Conservation (phyloP, 805 yeast species). For the Teunomyces barrocoloradensis region DNA sequence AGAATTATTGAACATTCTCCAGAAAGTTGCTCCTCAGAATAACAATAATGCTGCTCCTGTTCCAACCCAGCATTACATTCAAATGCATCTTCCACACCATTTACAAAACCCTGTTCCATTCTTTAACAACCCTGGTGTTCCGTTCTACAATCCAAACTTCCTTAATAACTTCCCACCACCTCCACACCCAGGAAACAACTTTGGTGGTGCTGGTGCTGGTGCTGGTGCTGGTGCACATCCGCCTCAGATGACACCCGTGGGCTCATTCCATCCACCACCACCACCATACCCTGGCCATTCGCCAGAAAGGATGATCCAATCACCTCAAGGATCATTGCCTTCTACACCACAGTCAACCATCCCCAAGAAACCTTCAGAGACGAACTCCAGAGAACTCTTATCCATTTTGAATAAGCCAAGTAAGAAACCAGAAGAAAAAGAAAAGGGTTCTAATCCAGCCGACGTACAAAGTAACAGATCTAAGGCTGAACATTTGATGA, state of each 20-base stretch:
- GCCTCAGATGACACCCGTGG: slow-evolving; percentile 4
- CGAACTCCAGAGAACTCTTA: slow-evolving; percentile 42
- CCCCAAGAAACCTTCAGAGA: slow-evolving; percentile 27
- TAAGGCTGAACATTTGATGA: slow-evolving; percentile 30
- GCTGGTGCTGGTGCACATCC: not conserved
- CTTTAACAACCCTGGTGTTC: slow-evolving; percentile 11
- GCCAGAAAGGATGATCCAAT: not conserved
- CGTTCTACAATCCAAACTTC: slow-evolving; percentile 5
- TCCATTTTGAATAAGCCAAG: slow-evolving; percentile 36
- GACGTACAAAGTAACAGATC: slow-evolving; percentile 25
- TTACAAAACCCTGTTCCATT: slow-evolving; percentile 25
- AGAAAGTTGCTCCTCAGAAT: slow-evolving; percentile 24
- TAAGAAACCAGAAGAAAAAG: slow-evolving; percentile 9
- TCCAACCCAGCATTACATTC: slow-evolving; percentile 13
- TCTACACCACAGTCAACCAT: slow-evolving; percentile 37
- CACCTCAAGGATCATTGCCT: not conserved
- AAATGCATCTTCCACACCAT: slow-evolving; percentile 33
- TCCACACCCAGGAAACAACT: slow-evolving; percentile 7
- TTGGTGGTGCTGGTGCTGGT: not conserved
- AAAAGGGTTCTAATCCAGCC: slow-evolving; percentile 5
- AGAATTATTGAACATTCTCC: slow-evolving; percentile 64
- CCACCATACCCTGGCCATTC: not conserved
- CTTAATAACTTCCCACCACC: slow-evolving; percentile 7
- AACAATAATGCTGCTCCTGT: not conserved
- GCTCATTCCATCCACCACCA: slow-evolving; percentile 3